Base-by-base conservation (phyloP, 441 rosid genomes). In the Erodium moschatum region DNA sequence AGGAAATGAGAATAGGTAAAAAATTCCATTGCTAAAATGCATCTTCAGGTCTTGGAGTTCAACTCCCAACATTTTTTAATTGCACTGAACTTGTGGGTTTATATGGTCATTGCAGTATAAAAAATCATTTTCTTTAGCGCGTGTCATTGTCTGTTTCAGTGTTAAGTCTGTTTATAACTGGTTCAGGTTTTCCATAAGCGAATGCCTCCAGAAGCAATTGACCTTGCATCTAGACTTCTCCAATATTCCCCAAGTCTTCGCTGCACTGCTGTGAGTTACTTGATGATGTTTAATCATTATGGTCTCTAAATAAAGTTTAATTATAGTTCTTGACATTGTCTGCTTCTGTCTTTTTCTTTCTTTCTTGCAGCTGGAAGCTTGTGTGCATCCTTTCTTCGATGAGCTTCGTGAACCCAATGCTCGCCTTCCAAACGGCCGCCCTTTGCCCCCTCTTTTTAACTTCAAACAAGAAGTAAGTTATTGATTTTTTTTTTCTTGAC, bases 131-230 rank as follows among this genome's bases (percentile, higher is more conserved):
- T 5, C 38, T 33, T 24, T 24, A 24, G 27, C 27, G 0, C 27
- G 2, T 24, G 27, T 31, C 35, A 31, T 31, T 31, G 35, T 31
- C 35, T 31, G 35, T 3, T 31, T 27, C 27, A 40, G 13, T 40
- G 10, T 24, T 24, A 24, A 24, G 27, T 24, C 2, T 24, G 27
- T 24, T 11, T 35, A 40, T 24, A 24, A 31, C 38, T 68, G 65
- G 64, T 71, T 27, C 69, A 87, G 89, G 81, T 87, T 70, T 87
- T 87, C 77, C 87, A 85, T 72, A 87, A 85, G 70, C 73, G 88
- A 64, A 87, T 87, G 92, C 92, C 92, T 78, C 88, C 92, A 16
- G 89, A 87, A 78, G 92, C 92, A 12, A 83, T 85, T 72, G 92
- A 87, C 70, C 89, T 87, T 7, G 84, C 88, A 16, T 87, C 92